Evolutionary conservation across 306 rosid species (phyloP).

Genomic region (Cyamopsis tetragonoloba): DNA sequence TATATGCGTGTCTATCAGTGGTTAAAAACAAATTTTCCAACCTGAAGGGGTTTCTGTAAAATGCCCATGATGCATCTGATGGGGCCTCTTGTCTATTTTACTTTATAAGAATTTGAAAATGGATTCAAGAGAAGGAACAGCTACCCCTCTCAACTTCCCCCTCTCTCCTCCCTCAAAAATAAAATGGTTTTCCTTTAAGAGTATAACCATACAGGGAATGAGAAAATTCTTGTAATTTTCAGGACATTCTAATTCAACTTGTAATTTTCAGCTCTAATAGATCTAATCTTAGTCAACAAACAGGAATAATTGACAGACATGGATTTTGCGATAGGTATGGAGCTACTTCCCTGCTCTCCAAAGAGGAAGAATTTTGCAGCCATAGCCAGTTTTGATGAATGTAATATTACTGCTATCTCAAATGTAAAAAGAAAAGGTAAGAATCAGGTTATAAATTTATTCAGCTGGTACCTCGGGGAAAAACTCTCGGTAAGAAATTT

Average conservation of each 20-base stretch:
- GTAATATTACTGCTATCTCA: neutral
- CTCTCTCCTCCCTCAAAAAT: neutral
- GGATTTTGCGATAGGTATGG: neutral
- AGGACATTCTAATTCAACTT: neutral
- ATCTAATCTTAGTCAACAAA: neutral
- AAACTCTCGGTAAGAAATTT: conserved; percentile 34
- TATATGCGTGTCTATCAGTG: no score
- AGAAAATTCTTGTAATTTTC: no score
- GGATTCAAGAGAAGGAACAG: neutral
- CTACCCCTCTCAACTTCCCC: neutral
- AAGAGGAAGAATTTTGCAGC: neutral
- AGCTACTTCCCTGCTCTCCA: neutral
- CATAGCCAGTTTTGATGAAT: conserved; percentile 1
- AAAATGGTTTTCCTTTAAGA: neutral
- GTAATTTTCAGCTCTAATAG: neutral
- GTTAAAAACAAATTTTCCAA: neutral
- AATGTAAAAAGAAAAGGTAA: conserved; percentile 12
- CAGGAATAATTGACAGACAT: neutral
- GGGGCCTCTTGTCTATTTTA: neutral
- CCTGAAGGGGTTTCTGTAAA: neutral
- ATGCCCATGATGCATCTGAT: conserved; percentile 6
- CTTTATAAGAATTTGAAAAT: neutral
- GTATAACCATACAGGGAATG: conserved; percentile 9
- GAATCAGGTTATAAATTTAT: conserved; percentile 10
- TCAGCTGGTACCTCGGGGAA: conserved; percentile 51